phyloP scores from a whole-genome alignment of 176 grass and related monocot species.

The Bonia amplexicaulis region DNA sequence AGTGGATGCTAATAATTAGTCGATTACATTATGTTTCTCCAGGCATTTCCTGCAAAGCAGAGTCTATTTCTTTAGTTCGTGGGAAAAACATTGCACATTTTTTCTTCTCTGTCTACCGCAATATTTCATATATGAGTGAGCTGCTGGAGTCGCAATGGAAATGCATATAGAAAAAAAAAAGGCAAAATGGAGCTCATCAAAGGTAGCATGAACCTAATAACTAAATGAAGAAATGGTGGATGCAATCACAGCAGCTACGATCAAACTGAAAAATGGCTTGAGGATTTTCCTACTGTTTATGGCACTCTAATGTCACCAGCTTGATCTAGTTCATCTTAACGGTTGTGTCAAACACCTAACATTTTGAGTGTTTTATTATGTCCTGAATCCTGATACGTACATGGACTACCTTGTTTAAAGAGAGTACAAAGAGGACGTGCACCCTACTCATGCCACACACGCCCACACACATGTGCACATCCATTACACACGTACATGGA shows the following conservation, averaged over 20 bases:
- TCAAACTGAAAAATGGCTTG: background rate
- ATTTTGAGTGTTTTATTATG: background rate
- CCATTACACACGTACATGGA: background rate
- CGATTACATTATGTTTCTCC: conserved; percentile 28
- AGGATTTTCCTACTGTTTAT: background rate
- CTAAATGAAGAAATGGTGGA: background rate
- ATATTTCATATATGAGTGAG: background rate
- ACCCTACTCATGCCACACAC: background rate
- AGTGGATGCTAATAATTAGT: conserved; percentile 42
- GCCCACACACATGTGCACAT: background rate
- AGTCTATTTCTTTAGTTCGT: background rate
- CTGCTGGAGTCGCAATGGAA: background rate
- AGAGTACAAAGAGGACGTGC: background rate
- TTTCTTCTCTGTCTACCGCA: background rate
- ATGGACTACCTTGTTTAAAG: background rate
- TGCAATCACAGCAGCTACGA: background rate
- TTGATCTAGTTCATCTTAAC: background rate
- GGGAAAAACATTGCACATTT: background rate
- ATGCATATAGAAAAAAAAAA: background rate
- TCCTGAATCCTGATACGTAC: background rate
- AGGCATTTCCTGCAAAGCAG: conserved; percentile 44
- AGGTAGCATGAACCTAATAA: background rate
- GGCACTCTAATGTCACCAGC: background rate
- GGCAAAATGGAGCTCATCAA: background rate
- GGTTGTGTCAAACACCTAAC: background rate